Conservation (phyloP, 2,329 filamentous ascomycete genomes). For the Colletotrichum nymphaeae region DNA sequence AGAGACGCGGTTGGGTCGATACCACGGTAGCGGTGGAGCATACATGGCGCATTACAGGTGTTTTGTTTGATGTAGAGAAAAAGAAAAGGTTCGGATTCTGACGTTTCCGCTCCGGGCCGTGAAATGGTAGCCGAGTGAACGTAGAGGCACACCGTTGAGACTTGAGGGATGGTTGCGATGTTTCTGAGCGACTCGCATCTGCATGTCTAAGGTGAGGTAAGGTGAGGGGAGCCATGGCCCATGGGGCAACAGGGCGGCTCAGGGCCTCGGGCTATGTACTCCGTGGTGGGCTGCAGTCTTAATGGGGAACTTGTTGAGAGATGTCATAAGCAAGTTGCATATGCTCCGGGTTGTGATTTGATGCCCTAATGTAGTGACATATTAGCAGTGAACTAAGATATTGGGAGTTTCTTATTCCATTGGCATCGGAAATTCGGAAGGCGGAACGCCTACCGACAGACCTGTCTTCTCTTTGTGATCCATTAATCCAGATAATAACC, state of each 20-base stretch:
- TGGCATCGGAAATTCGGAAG: not conserved
- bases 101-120: not conserved
- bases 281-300: not conserved
- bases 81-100: slow-evolving; percentile 18
- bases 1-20: not conserved
- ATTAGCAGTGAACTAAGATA: not conserved
- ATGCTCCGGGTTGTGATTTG: not conserved
- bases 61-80: not conserved
- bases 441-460: not conserved
- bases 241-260: too few species aligned
- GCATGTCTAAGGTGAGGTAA: slow-evolving; percentile 12
- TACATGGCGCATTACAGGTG: not conserved
- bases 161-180: not conserved
- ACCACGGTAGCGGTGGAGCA: slow-evolving; percentile 15
- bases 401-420: not conserved
- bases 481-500: too few species aligned
- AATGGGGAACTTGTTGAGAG: not conserved
- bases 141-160: not conserved
- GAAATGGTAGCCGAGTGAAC: not conserved
- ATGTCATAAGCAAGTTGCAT: not conserved
- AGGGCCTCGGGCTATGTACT: not conserved
- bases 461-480: too few species aligned
- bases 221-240: too few species aligned
- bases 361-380: not conserved
- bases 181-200: not conserved